Conservation (phyloP, 768 basidiomycete species). For the Rhizopogon vinicolor region DNA sequence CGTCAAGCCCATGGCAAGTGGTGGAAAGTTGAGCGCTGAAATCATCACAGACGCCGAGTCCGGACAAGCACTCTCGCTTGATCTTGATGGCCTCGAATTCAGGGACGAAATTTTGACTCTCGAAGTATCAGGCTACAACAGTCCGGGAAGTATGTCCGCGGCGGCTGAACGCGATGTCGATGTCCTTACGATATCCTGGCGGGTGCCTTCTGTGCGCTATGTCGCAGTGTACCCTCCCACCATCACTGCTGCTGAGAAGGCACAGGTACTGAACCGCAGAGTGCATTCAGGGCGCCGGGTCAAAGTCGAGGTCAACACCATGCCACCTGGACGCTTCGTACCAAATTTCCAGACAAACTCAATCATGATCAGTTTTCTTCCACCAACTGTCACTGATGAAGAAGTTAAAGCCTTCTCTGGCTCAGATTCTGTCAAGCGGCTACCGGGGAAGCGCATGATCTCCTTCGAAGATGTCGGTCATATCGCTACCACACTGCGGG, state of each 20-base stretch:
- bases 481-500: slow-evolving; percentile 17
- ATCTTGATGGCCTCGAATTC: slow-evolving; percentile 47
- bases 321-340: slow-evolving; percentile 27
- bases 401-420: slow-evolving; percentile 28
- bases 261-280: slow-evolving; percentile 30
- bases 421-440: slow-evolving; percentile 18
- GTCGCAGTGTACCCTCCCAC: slow-evolving; percentile 35
- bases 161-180: slow-evolving; percentile 28
- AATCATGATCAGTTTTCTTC: slow-evolving; percentile 41
- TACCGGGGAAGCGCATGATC: slow-evolving; percentile 16
- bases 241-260: slow-evolving; percentile 22
- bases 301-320: slow-evolving; percentile 39
- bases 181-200: slow-evolving; percentile 49
- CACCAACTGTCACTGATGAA: slow-evolving; percentile 18
- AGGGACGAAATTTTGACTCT: slow-evolving; percentile 37
- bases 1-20: slow-evolving; percentile 20
- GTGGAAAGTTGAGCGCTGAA: slow-evolving; percentile 33
- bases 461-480: slow-evolving; percentile 12
- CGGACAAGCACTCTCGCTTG: slow-evolving; percentile 35
- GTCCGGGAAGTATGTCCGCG: slow-evolving; percentile 38
- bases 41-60: slow-evolving; percentile 38
- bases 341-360: slow-evolving; percentile 25
- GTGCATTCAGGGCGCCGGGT: slow-evolving; percentile 39
- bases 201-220: slow-evolving; percentile 39
- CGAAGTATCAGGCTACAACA: slow-evolving; percentile 36